Evolutionary conservation across 345 rosid species (phyloP).

Genomic region (Eutrema yunnanense): DNA sequence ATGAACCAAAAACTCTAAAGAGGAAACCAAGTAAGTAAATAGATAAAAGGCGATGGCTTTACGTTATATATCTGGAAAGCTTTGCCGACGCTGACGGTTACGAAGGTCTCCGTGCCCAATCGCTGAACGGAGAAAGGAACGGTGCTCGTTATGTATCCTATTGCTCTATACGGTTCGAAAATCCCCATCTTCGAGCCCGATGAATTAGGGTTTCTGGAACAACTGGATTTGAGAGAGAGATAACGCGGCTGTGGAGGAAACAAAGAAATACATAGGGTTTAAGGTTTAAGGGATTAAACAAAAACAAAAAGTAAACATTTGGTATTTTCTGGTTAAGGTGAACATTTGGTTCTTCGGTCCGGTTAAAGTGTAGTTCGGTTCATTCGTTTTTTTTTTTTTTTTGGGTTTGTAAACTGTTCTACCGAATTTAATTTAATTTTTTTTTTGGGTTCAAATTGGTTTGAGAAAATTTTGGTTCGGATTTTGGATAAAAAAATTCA

Average conservation of each 20-base stretch:
- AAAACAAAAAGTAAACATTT: background rate
- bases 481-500: no score
- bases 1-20: background rate
- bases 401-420: no score
- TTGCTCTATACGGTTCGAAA: conserved; percentile 85
- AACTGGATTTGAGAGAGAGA: background rate
- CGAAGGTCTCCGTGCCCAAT: conserved; percentile 83
- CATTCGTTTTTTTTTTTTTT: background rate
- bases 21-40: background rate
- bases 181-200: conserved; percentile 54
- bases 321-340: background rate
- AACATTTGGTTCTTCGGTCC: background rate
- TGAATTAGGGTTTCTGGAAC: background rate
- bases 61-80: conserved; percentile 88
- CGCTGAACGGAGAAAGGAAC: conserved; percentile 90
- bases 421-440: no score
- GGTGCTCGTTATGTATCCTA: conserved; percentile 76
- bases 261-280: background rate
- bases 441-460: no score
- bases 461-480: no score
- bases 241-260: conserved; percentile 5
- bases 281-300: conserved; percentile 4
- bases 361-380: background rate
- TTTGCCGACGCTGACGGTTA: conserved; percentile 88
- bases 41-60: background rate